Base-by-base conservation (phyloP, 495 filamentous ascomycete species). In the Penicillium samsonianum region DNA sequence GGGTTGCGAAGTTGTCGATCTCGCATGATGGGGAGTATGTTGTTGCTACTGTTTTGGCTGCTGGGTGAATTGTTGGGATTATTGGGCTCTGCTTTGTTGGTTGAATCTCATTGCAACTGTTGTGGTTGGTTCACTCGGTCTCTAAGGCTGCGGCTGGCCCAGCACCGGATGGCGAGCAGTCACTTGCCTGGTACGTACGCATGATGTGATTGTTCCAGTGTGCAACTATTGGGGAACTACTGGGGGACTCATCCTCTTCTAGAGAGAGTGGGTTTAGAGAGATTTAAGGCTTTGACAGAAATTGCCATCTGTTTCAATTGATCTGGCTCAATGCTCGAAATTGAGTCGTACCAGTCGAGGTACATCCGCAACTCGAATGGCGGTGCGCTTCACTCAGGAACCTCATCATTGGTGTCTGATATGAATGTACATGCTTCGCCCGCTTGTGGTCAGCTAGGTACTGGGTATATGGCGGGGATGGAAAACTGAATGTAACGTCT, bases 1-100 rank as follows among this genome's bases (percentile, higher is more conserved):
- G 67, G 41, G 38, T 74, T 23, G 77, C 70, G 17, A 68, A 57
- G 60, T 57, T 82, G 57, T 80, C 80, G 28, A 83, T 86, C 58
- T 82, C 81, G 43, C 82, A 86, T 73, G 83, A 85, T 73, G 80
- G 81, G 42, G 81, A 81, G 46, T 85, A 85, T 67, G 80, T 83
- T 17, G 70, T 82, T 57, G 82, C 82, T 33, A 82, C 78, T 56
- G 80, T 80, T 57, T 54, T 80, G 53, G 77, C 76, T 23, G 71
- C 69, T 47, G 72, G 67, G 0, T 73, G 69, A 70, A 55, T 38
- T 7, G 25, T 28, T 26, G 26, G 49, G 25, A 56, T 25, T n/a
- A 55, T 55, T n/a, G n/a, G 23, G 12, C 47, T n/a, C 19, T 16
- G 17, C 4, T 45, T 44, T 19, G 30, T 25, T 31, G 38, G 16